These are phyloP conservation scores for Nicotiana otophora DNA, from an alignment of 257 asterid genomes.

Conservation along the genomic window DNA sequence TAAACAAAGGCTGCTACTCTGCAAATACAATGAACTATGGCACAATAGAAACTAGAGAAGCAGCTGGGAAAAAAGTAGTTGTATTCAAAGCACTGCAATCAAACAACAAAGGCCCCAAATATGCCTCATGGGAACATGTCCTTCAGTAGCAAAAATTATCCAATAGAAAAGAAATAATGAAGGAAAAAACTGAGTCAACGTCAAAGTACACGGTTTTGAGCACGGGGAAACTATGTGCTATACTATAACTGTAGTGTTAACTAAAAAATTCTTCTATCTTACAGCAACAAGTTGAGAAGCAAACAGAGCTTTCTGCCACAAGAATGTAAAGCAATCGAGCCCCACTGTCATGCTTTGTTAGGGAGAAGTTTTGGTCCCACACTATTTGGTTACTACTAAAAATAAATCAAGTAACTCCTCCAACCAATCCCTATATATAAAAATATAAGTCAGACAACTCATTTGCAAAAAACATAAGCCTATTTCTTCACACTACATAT, in stretches of 20 bases:
- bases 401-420: background rate
- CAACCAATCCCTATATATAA: background rate
- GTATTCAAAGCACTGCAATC: background rate
- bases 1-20: background rate
- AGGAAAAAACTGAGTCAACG: background rate
- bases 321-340: background rate
- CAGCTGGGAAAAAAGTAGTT: background rate
- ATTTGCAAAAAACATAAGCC: background rate
- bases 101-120: background rate
- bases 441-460: background rate
- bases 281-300: background rate
- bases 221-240: background rate
- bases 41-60: background rate
- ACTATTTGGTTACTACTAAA: background rate
- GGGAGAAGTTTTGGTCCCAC: background rate
- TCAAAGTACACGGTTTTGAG: background rate
- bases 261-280: background rate
- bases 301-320: background rate
- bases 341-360: background rate
- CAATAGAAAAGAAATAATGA: background rate
- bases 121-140: too few relatives aligned
- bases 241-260: background rate
- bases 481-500: background rate
- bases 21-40: background rate
- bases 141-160: background rate